These are phyloP conservation scores for Larix kaempferi DNA, from an alignment of 75 land plant genomes.

Conservation along the genomic window DNA sequence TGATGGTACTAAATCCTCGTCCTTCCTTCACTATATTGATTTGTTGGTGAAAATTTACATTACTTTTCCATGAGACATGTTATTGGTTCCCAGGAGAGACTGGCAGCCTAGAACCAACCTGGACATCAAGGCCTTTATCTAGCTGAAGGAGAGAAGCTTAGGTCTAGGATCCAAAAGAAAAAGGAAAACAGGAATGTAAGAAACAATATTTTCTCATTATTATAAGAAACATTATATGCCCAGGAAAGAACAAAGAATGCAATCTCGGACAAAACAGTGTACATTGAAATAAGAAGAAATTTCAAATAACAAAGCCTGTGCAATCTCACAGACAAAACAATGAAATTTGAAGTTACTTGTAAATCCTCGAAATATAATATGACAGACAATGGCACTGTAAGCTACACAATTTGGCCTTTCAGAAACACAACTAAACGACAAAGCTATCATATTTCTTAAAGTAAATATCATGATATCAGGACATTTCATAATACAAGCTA, in stretches of 20 bases:
- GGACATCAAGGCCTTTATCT: neutral
- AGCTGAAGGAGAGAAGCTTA: neutral
- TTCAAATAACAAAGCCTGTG: neutral
- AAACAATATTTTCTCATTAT: neutral
- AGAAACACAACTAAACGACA: neutral
- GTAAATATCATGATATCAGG: neutral
- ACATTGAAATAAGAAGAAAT: neutral
- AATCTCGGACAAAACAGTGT: neutral
- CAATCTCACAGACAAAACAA: neutral
- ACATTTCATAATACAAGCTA: slow-evolving; percentile 1
- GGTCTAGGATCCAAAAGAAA: neutral
- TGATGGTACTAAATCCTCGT: neutral
- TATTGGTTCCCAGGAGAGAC: neutral
- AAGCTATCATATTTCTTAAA: neutral
- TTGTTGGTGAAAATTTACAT: neutral
- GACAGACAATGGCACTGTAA: neutral
- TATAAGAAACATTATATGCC: too few species aligned
- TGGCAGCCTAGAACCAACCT: neutral
- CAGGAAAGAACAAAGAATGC: neutral
- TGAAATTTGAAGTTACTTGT: neutral
- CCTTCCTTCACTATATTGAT: neutral
- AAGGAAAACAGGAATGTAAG: neutral
- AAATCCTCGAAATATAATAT: neutral
- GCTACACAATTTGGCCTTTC: neutral
- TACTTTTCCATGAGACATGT: neutral